A percentile compares a stretch with the other conserved stretches of the same genome.
These are phyloP conservation scores for Eragrostis curvula DNA, from an alignment of 176 grass and related monocot species.

Conservation along the genomic window DNA sequence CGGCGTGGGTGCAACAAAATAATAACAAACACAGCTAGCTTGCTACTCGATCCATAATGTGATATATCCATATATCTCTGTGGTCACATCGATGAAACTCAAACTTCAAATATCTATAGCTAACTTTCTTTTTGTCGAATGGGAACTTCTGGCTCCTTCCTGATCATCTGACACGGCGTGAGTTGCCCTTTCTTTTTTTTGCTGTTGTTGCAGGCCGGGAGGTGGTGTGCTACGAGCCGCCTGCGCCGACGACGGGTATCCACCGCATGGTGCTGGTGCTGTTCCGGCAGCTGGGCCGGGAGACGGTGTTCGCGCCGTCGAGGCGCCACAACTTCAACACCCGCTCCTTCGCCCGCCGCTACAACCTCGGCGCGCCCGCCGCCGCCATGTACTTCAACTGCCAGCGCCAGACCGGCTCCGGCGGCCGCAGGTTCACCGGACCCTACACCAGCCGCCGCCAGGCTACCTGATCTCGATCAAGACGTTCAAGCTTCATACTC, in stretches of 20 bases:
- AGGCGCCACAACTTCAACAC: constrained; percentile 80
- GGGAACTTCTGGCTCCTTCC: no score
- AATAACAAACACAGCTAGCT: no score
- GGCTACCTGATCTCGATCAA: background rate
- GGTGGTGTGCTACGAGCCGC: constrained; percentile 66
- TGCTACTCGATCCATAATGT: no score
- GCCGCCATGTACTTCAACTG: constrained; percentile 77
- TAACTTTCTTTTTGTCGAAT: no score
- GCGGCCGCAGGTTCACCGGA: constrained; percentile 67
- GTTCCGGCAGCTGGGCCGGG: constrained; percentile 62
- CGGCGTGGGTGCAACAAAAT: no score
- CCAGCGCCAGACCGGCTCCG: constrained; percentile 76
- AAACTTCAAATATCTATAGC: no score
- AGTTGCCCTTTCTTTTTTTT: no score
- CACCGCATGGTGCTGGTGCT: constrained; percentile 83
- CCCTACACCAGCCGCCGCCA: constrained; percentile 38
- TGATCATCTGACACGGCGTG: no score
- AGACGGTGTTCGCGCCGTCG: constrained; percentile 62
- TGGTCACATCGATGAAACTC: no score
- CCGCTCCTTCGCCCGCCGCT: constrained; percentile 54
- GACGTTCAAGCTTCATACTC: background rate
- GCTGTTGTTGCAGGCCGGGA: constrained; percentile 59
- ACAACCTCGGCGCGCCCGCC: constrained; percentile 66
- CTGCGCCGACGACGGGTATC: constrained; percentile 63
- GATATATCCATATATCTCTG: no score